Evolutionary conservation across 176 grass and related monocot species (phyloP), one percentile per base, ranked within the genome.

Genomic region (Rhynchospora tenuis): DNA sequence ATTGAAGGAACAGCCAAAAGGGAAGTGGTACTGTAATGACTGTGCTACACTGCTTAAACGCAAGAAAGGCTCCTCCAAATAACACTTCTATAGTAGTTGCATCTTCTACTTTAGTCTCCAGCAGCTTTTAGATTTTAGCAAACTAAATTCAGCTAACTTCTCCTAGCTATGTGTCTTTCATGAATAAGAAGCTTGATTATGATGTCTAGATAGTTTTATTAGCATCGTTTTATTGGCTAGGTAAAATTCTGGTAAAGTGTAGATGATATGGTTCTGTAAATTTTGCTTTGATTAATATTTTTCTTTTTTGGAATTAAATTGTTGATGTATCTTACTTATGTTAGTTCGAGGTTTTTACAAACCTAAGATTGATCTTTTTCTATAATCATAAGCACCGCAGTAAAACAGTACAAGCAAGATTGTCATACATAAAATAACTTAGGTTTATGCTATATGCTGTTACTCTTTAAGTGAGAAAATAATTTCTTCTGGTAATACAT

Each of bases 1-100:
- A 6, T 65, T 98, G 79, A 98, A 95, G 86, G 96, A 98, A 66
- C 93, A 93, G n/a, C 96, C 96, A 0, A 98, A 95, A 81, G 96
- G 96, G 7, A 98, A 98, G 80, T 98, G 96, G 96, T 98, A 90
- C 73, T 98, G 93, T 86, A 88, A 86, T 67, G 92, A 84, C 50
- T 98, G 96, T 33, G 56, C 74, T 15, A 83, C 84, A 28, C 83
- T 89, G 86, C 91, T 93, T 12, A 98, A 98, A 86, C 94, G 92
- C 80, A 86, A 90, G 16, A 98, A 95, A 86, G 91, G 87, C 58
- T 95, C 91, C 57, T 91, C 85, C 91, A 86, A 83, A 82, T 82
- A 24, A 82, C 59, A 61, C 55, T 82, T 64, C 20, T 51, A 66
- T 28, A 48, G 9, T 60, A 65, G 45, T 22, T 12, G 47, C 48